phyloP scores from a whole-genome alignment of 2,329 filamentous ascomycete species.

The Trichoderma sp. region DNA sequence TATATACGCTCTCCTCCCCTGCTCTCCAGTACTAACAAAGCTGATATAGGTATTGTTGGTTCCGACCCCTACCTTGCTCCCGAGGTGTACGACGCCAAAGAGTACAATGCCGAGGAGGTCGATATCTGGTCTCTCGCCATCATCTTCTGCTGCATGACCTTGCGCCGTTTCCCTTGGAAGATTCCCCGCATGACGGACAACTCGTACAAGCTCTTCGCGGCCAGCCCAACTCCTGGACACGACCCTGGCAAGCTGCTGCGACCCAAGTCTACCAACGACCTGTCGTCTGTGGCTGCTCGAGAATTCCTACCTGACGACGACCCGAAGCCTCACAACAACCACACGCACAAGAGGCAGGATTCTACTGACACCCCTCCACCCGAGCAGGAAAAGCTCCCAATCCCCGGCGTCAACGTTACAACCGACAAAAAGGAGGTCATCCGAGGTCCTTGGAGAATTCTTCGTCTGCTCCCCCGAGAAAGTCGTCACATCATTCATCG shows the following conservation, averaged over 20 bases:
- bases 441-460: constrained; percentile 85
- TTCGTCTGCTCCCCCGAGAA: constrained; percentile 84
- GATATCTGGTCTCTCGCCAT: constrained; percentile 99
- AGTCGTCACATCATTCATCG: constrained; percentile 84
- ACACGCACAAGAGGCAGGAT: constrained; percentile 25
- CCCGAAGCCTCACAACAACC: constrained; percentile 26
- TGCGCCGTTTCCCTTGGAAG: constrained; percentile 96
- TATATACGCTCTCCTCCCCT: background rate
- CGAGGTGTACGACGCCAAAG: constrained; percentile 90
- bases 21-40: constrained; percentile 20
- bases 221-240: constrained; percentile 75
- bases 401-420: constrained; percentile 22
- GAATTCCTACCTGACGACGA: constrained; percentile 41
- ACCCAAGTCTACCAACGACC: constrained; percentile 45
- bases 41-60: constrained; percentile 60
- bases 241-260: constrained; percentile 54
- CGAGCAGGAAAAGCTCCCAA: constrained; percentile 17
- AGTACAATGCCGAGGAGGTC: constrained; percentile 89
- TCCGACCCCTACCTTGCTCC: constrained; percentile 94
- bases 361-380: background rate
- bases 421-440: constrained; percentile 73
- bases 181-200: constrained; percentile 88
- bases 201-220: constrained; percentile 89
- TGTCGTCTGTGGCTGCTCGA: constrained; percentile 39
- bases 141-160: constrained; percentile 98